A percentile compares a stretch with the other conserved stretches of the same genome.
Conservation (phyloP, 75 land plant species). For the Adiantum capillusveneris region DNA sequence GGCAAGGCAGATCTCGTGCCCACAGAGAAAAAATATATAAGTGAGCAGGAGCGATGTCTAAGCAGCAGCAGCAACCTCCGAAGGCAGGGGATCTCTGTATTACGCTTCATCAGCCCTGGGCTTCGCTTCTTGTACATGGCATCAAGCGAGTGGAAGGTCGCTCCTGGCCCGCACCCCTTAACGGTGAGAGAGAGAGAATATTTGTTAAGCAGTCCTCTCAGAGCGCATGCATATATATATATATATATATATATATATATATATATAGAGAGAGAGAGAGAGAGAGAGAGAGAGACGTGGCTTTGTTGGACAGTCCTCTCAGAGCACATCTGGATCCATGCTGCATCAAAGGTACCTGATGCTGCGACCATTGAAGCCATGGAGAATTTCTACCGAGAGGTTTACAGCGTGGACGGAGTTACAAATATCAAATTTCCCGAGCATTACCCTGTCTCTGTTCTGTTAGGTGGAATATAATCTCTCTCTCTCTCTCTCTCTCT, state of each 20-base stretch:
- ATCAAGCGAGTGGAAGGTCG: constrained; percentile 92
- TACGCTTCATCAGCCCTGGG: constrained; percentile 97
- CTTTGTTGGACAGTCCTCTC: constrained; percentile 4
- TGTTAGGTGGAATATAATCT: constrained; percentile 53
- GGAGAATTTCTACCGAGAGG: constrained; percentile 83
- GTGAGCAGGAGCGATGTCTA: background rate
- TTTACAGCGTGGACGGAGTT: constrained; percentile 74
- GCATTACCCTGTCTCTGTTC: constrained; percentile 77
- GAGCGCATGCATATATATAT: constrained; percentile 39
- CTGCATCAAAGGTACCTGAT: constrained; percentile 86
- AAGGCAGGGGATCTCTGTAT: constrained; percentile 56
- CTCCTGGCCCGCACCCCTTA: constrained; percentile 78
- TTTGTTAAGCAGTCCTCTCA: constrained; percentile 7
- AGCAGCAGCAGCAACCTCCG: background rate
- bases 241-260: background rate
- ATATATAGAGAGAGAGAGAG: too few relatives aligned
- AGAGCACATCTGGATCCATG: constrained; percentile 95
- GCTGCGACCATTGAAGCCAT: constrained; percentile 72
- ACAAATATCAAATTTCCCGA: constrained; percentile 74
- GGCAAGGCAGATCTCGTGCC: too few relatives aligned
- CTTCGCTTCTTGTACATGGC: constrained; percentile 79
- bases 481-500: too few relatives aligned
- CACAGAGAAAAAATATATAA: too few relatives aligned
- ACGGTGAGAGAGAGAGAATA: constrained; percentile 31
- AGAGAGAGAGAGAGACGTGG: constrained; percentile 2